Conservation (phyloP, 2,329 filamentous ascomycete species). For the Acephala macrosclerotiorum region DNA sequence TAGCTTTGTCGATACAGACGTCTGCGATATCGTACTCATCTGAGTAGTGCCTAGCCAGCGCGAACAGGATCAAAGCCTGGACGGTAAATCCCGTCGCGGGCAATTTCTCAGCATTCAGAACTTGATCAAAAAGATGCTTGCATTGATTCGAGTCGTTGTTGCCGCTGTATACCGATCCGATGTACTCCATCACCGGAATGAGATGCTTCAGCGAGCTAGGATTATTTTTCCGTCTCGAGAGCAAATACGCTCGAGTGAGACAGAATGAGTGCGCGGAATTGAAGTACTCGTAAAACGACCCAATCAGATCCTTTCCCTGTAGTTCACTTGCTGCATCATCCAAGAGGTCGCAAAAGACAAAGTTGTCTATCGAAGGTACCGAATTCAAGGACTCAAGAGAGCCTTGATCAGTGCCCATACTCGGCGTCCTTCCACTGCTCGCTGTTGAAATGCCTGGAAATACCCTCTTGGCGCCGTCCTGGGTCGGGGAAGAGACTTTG, state of each 20-base stretch:
- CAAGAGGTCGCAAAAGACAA: neutral
- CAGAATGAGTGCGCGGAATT: constrained; percentile 45
- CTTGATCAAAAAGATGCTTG: constrained; percentile 12
- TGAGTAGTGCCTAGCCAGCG: constrained; percentile 46
- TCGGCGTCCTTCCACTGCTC: constrained; percentile 2
- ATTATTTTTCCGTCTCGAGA: constrained; percentile 37
- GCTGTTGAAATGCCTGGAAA: neutral
- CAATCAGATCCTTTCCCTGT: constrained; percentile 8
- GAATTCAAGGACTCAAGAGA: neutral
- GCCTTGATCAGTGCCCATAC: neutral
- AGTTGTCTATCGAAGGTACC: neutral
- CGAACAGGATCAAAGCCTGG: constrained; percentile 47
- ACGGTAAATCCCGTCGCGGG: constrained; percentile 39
- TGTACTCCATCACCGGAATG: constrained; percentile 44
- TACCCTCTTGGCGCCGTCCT: neutral
- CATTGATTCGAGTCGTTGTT: constrained; percentile 6
- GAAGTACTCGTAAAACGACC: constrained; percentile 34
- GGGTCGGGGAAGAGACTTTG: neutral
- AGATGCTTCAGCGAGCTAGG: constrained; percentile 39
- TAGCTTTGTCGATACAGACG: constrained; percentile 53
- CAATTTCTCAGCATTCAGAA: constrained; percentile 14
- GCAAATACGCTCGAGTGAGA: constrained; percentile 40
- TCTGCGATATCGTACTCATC: constrained; percentile 38
- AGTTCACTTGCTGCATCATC: neutral
- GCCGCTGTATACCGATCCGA: constrained; percentile 40